Base-by-base conservation (phyloP, 2,329 filamentous ascomycete genomes). In the Xylariales sp. region DNA sequence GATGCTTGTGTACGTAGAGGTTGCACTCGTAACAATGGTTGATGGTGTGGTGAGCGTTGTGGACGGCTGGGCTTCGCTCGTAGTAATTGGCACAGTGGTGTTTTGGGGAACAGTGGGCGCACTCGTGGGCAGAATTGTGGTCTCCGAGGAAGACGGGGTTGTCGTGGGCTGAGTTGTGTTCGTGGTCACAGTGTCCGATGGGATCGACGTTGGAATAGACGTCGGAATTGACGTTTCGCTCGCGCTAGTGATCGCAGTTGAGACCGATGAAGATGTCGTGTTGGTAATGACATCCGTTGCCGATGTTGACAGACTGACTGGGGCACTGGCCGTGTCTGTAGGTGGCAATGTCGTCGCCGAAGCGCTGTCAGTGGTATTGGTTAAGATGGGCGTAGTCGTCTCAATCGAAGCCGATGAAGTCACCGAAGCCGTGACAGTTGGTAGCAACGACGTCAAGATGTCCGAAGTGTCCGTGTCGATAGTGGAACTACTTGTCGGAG, bases 1-100 rank as follows among this genome's bases (percentile, higher is more conserved):
- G 47, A 70, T 57, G 54, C 63, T 70, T 3, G 69, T 73, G 14
- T 50, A 40, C 4, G 27, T 36, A 3, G 49, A 41, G 6, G 40
- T 49, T 12, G 45, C 32, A 14, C 18, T 46, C 7, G 50, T 47
- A 7, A 48, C 45, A 8, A 46, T 45, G 7, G 43, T 18, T 8
- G 43, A 33, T n/a, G 43, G 40, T 5, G 36, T 29, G 19, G 46
- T 29, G n/a, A 32, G 15, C 9, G 43, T 46, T 2, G 44, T 31
- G 10, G 47, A 32, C 12, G 38, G 20, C 28, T 29, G 18, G 9
- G 31, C 40, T 4, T 39, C 36, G 12, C 34, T 31, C 29, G 40
- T 39, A 12, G 31, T 12, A 9, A 35, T 22, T 16, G 40, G 19
- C 27, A 43, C n/a, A 36, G 28, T 46, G 12, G 50, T 51, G 18